Evolutionary conservation across 257 asterid genomes (phyloP), one percentile per base, ranked within the genome.

Genomic region (Thymus quinquecostatus): DNA sequence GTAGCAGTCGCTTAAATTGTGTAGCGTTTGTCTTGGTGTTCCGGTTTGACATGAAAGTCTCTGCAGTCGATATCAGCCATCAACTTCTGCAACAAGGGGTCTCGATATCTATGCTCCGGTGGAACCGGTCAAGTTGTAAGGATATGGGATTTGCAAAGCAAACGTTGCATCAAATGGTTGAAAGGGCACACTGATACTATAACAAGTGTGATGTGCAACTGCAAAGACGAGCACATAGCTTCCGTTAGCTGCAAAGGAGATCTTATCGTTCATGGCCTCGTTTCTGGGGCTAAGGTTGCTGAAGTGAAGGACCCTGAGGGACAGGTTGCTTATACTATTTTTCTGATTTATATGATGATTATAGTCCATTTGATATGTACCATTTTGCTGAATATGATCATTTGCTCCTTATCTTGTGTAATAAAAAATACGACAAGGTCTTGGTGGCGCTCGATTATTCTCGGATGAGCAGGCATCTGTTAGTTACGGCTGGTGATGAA

Each of bases 401-500:
- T 63, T 49, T 28, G 40, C 11, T 54, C 30, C 41, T 59, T 78
- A 79, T 48, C 49, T 76, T 73, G 61, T 73, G 68, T 71, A 66
- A 66, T 73, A 77, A 64, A 57, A 21, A 78, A 60, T 72, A 77
- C 59, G 78, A 74, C 75, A 90, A 95, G 99, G 97, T 88, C 68
- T 80, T 95, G 86, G 96, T 93, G 65, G 94, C 89, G 71, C 97
- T 95, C 75, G 97, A 95, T 82, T 95, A 92, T 83, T 89, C 97
- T 72, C 81, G 92, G 83, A 86, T 79, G 76, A 92, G 97, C 81
- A 83, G 97, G 88, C 97, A 95, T 84, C 91, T 87, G 69, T 82
- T 92, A 87, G 99, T 85, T 68, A 95, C 94, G 30, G 96, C 96
- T 73, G 98, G 99, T 74, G 99, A 92, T 83, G 99, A 95, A 77